Conservation (phyloP, 2,329 filamentous ascomycete species). For the Pestalotiopsis sp. region DNA sequence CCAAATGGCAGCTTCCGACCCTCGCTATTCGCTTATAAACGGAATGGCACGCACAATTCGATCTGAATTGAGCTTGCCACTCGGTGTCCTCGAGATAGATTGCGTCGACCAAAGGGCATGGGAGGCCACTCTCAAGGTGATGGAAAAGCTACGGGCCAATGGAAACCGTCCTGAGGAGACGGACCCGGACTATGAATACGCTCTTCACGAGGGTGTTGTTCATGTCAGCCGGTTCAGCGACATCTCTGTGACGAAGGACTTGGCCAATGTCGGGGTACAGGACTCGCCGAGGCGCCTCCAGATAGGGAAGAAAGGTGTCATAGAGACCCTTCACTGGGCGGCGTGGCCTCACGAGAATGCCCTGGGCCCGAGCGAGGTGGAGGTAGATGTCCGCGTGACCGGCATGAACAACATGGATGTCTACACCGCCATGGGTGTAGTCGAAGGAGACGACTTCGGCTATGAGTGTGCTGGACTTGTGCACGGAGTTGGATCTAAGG, state of each 20-base stretch:
- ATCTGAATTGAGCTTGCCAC: background rate
- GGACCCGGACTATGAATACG: conserved; percentile 9
- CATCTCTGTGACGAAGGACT: background rate
- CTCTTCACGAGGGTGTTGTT: background rate
- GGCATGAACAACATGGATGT: conserved; percentile 5
- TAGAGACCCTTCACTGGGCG: conserved; percentile 1
- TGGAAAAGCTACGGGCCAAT: background rate
- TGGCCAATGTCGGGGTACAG: background rate
- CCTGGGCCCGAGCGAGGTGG: background rate
- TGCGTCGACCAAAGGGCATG: background rate
- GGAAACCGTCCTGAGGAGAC: background rate
- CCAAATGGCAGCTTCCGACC: conserved; percentile 1
- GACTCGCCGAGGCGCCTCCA: background rate
- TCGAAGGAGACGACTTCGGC: background rate
- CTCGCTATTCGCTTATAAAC: background rate
- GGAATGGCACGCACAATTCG: conserved; percentile 7
- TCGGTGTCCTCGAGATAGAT: conserved; percentile 2
- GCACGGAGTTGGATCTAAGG: background rate
- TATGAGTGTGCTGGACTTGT: background rate
- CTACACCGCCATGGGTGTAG: background rate
- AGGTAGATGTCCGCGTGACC: background rate
- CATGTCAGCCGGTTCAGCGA: background rate
- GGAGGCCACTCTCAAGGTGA: background rate
- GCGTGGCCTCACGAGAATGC: background rate
- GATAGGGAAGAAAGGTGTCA: background rate